Evolutionary conservation across 176 grass and related monocot species (phyloP), one percentile per base, ranked within the genome.

Genomic region (Alopecurus myosuroides): DNA sequence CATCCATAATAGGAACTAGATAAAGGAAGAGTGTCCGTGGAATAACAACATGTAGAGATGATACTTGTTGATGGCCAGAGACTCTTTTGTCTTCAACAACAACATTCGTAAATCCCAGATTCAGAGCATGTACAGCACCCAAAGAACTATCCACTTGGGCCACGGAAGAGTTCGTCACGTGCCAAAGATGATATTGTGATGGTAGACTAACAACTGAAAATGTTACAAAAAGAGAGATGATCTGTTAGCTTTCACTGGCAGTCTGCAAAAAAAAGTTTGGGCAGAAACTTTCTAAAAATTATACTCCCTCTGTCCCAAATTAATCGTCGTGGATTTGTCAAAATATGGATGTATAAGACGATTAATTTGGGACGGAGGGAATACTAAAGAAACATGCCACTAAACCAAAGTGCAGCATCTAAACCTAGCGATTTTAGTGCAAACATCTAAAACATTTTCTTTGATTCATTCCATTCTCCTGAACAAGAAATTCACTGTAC

Each of bases 51-150:
- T 95, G 93, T 65, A 98, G 53, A 88, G 93, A 84, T 42, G 93
- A 95, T 77, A 90, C 85, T 89, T 95, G 96, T 74, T 88, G 64
- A 85, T 98, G 96, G 85, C 91, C 91, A 83, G 87, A 90, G 87
- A 98, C 82, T 85, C 96, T 92, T 86, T 82, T 82, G 30, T 98
- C 93, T 90, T 98, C 87, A 75, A 98, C 93, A 87, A 98, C 51
- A 61, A 98, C 74, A 78, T 95, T 71, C 41, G 91, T 92, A 72
- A 82, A 85, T 66, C 96, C 96, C 41, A 98, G 83, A 90, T 58
- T 86, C 78, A 94, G 83, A 28, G 91, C 79, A 88, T 77, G 83
- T 75, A 84, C 86, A 60, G 71, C 84, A 66, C 93, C 96, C 81
- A 92, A 84, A 74, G 82, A 85, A 78, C 63, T 76, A 64, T 98